Evolutionary conservation across 441 rosid genomes (phyloP), one percentile per base, ranked within the genome.

Genomic region (Rhodomyrtus psidioides): DNA sequence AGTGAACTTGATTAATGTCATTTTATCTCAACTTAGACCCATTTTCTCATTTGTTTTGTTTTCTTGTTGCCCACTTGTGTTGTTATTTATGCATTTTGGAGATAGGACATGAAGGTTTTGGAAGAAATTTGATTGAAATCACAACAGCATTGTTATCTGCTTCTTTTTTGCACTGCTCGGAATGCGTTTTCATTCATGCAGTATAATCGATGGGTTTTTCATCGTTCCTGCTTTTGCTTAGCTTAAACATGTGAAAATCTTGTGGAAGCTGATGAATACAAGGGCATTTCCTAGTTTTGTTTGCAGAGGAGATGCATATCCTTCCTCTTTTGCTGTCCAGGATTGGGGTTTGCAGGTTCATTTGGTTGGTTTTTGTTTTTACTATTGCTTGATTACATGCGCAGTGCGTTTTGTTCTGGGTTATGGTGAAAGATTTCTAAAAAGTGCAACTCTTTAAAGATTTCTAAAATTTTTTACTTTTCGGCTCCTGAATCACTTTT

Each of bases 1-100:
- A 97, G 96, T 97, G 86, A 93, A 91, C 44, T 21, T 70, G 49
- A 70, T 12, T 39, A 70, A 70, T 70, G 79, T 70, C 79, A 39
- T 39, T 21, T 70, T 70, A 70, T 70, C 9, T 70, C 42, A 12
- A 46, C 79, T 70, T 70, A 70, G n/a, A 70, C 79, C 79, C 21
- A 6, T 70, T 70, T 70, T 39, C 24, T 21, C n/a, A 70, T 70
- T 49, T 70, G 79, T 70, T 39, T 70, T 70, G n/a, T 39, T 12
- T 70, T 70, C 49, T 39, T 42, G 49, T 23, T 26, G n/a, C 79
- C 79, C 49, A 70, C 21, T 70, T 70, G 79, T 70, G 79, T 39
- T 34, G 79, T 34, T 39, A 70, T 70, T 34, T 70, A 70, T 12
- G 79, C 49, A 39, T 34, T 70, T 70, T 70, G 21, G 79, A 70